phyloP scores from a whole-genome alignment of 2,329 filamentous ascomycete species.

The Verticillium isaacii region DNA sequence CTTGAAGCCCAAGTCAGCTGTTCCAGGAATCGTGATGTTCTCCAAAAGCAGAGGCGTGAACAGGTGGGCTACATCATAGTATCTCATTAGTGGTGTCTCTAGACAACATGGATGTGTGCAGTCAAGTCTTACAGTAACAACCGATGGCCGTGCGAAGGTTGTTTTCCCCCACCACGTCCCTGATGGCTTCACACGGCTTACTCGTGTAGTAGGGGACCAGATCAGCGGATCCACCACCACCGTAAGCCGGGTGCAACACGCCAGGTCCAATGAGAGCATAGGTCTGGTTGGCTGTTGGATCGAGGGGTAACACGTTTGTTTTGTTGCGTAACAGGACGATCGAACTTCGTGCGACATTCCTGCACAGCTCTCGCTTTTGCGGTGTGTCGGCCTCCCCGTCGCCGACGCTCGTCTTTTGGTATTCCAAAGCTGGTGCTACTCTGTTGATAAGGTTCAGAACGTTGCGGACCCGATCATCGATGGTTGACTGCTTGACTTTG shows the following conservation, averaged over 20 bases:
- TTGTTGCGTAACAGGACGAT: conserved; percentile 3
- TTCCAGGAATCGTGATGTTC: conserved; percentile 1
- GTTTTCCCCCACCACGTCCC: conserved; percentile 21
- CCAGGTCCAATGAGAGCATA: conserved; percentile 44
- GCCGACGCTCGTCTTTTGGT: too few relatives aligned
- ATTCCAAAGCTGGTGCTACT: too few relatives aligned
- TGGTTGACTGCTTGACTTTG: neutral
- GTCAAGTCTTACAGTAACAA: conserved; percentile 38
- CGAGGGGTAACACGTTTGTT: conserved; percentile 16
- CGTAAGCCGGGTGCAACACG: conserved; percentile 28
- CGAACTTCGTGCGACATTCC: conserved; percentile 1
- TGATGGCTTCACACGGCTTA: conserved; percentile 27
- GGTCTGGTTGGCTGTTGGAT: conserved; percentile 32
- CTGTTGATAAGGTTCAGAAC: conserved; percentile 24
- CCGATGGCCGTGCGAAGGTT: conserved; percentile 50
- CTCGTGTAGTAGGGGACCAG: conserved; percentile 23
- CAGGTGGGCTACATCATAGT: neutral
- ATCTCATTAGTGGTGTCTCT: conserved; percentile 2
- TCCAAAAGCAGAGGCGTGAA: conserved; percentile 9
- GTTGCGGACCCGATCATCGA: conserved; percentile 16
- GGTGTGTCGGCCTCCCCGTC: conserved; percentile 2
- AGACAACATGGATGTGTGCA: conserved; percentile 27
- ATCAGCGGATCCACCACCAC: conserved; percentile 25
- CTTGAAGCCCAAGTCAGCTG: conserved; percentile 2
- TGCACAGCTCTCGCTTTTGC: neutral